Base-by-base conservation (phyloP, 2,329 filamentous ascomycete genomes). In the Scorias spongiosa region DNA sequence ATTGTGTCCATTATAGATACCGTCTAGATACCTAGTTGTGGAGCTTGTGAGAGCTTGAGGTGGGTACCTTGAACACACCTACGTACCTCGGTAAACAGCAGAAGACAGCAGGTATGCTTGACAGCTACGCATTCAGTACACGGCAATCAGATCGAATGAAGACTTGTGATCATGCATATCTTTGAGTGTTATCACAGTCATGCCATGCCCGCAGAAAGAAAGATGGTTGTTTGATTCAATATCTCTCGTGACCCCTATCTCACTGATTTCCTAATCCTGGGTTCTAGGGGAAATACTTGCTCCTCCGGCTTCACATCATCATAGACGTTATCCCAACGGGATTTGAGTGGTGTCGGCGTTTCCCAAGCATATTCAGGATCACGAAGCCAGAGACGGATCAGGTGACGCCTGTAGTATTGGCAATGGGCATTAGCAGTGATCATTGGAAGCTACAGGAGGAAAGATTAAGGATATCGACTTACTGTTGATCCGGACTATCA, bases 231-330 rank as follows among this genome's bases (percentile, higher is more conserved):
- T 26, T 26, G 20, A 3, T 3, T 26, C 3, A 3, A 3, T 26
- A 26, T 26, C 20, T 26, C n/a, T n/a, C n/a, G n/a, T n/a, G n/a
- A n/a, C n/a, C n/a, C 20, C 7, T 26, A 36, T 36, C 32, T 12
- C 15, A 36, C 32, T 15, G 32, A 12, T 9, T 36, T 65, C 15
- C 67, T 59, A 48, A 71, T 64, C 17, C 58, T 61, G n/a, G 74
- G 71, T 52, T 80, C 71, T 2, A 77, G 59, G 0, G 75, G 75
- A 43, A 79, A 73, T 0, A 76, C 68, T 30, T 72, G 64, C 10
- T 64, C 68, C 48, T 76, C 72, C 0, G 67, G 60, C 2, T 60
- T 67, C 2, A 78, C 66, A 2, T 64, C 69, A 1, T 66, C 62
- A 49, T 76, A 80, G 1, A 80, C 59, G 3, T 66, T 61, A 15